Percentiles rank a stretch among this genome's conserved stretches.
These are phyloP conservation scores for Raphanus hybrid DNA, from an alignment of 441 rosid species.

Conservation along the genomic window DNA sequence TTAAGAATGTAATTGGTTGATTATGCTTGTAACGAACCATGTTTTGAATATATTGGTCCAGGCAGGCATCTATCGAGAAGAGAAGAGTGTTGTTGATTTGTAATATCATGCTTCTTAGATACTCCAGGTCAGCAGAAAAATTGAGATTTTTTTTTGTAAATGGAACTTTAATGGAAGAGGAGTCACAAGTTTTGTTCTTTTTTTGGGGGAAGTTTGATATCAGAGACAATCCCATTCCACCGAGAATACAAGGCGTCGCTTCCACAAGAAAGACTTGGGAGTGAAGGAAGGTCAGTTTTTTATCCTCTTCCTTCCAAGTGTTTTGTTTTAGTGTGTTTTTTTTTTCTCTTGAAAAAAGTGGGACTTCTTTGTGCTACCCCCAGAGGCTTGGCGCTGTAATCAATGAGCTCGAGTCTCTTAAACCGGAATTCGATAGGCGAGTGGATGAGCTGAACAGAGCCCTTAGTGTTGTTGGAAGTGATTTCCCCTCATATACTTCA, in stretches of 20 bases:
- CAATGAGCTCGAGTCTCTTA: conserved; percentile 80
- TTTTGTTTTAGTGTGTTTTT: conserved; percentile 20
- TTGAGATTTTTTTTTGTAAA: not conserved
- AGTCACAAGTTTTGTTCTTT: conserved; percentile 24
- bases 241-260: conserved; percentile 69
- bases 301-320: conserved; percentile 6
- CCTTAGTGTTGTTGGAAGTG: conserved; percentile 44
- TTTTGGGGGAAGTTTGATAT: conserved; percentile 62
- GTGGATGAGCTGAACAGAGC: conserved; percentile 60
- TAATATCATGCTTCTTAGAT: conserved; percentile 87
- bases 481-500: conserved; percentile 45
- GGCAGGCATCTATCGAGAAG: conserved; percentile 83
- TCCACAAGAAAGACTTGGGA: conserved; percentile 60
- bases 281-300: conserved; percentile 67
- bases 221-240: conserved; percentile 92
- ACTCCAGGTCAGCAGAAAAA: conserved; percentile 64
- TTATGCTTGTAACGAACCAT: too few species aligned
- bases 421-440: conserved; percentile 69
- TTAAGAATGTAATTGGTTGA: conserved; percentile 4
- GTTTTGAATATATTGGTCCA: conserved; percentile 30
- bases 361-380: conserved; percentile 13
- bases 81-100: conserved; percentile 89
- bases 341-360: conserved; percentile 11
- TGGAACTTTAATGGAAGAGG: not conserved
- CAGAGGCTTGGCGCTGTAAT: conserved; percentile 73